phyloP scores from a whole-genome alignment of 805 yeast species.

The Pichia gijzeniarum region DNA sequence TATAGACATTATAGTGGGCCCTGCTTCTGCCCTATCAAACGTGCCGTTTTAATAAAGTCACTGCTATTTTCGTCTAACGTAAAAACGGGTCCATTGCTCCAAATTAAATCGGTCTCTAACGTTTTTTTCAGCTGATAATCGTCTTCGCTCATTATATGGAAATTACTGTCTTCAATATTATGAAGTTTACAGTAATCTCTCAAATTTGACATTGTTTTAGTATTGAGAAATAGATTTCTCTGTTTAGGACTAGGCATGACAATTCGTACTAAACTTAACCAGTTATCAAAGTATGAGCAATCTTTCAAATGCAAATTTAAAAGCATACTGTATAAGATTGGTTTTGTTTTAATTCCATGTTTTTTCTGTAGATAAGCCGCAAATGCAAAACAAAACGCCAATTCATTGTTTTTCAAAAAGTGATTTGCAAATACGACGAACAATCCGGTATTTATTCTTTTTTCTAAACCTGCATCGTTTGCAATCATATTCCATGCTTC shows the following conservation, averaged over 20 bases:
- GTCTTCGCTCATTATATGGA: constrained; percentile 8
- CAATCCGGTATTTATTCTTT: neutral
- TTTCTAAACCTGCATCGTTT: neutral
- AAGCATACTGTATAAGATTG: constrained; percentile 17
- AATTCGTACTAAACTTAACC: constrained; percentile 20
- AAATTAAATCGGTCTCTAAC: constrained; percentile 15
- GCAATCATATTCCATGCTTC: constrained; percentile 19
- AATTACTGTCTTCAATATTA: constrained; percentile 15
- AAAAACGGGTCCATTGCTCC: constrained; percentile 16
- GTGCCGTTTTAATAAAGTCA: constrained; percentile 18
- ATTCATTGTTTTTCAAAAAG: constrained; percentile 18
- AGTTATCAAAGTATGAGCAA: constrained; percentile 22
- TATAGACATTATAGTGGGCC: neutral
- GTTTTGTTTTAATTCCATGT: constrained; percentile 11
- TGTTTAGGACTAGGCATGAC: constrained; percentile 3
- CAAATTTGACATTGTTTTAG: constrained; percentile 9
- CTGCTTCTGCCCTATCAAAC: neutral
- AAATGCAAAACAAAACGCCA: constrained; percentile 23
- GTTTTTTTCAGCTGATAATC: constrained; percentile 13
- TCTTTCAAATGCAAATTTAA: constrained; percentile 16
- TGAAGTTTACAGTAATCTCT: constrained; percentile 21
- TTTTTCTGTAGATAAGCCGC: constrained; percentile 16
- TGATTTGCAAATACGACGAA: constrained; percentile 18
- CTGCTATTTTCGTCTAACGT: constrained; percentile 11
- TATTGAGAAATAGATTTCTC: neutral